Percentiles rank a stretch among this genome's conserved stretches.
phyloP scores from a whole-genome alignment of 192 early-diverging fungal species.

The Mortierella hygrophila region DNA sequence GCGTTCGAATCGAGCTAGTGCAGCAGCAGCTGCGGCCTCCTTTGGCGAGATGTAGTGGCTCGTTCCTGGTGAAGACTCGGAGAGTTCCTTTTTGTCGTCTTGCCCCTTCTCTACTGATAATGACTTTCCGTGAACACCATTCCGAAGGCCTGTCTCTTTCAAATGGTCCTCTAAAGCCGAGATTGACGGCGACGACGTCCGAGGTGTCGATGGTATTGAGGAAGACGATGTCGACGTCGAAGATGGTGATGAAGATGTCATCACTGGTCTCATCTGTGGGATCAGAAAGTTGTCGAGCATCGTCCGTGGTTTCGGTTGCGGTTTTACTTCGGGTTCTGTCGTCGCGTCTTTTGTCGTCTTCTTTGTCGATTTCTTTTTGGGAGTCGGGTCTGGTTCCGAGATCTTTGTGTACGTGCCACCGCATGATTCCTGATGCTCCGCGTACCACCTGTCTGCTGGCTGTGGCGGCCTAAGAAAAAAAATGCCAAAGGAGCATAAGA shows the following conservation, averaged over 20 bases:
- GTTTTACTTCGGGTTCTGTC: not conserved
- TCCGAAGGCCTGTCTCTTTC: not conserved
- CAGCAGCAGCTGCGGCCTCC: constrained; percentile 29
- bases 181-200: not conserved
- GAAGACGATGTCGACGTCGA: not conserved
- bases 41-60: constrained; percentile 6
- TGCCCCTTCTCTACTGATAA: not conserved
- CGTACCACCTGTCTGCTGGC: constrained; percentile 75
- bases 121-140: not conserved
- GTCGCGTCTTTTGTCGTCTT: not conserved
- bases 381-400: constrained; percentile 59
- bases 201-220: not conserved
- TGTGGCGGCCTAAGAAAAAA: constrained; percentile 65
- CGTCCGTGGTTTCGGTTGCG: constrained; percentile 12
- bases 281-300: constrained; percentile 31
- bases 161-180: not conserved
- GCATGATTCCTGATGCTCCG: constrained; percentile 69
- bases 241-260: not conserved
- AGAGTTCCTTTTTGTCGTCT: not conserved
- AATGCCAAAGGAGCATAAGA: not conserved
- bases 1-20: constrained; percentile 19
- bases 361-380: constrained; percentile 36
- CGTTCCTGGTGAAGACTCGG: not conserved
- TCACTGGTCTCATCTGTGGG: not conserved
- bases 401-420: constrained; percentile 77